These are phyloP conservation scores for Lodderomyces theae DNA, from an alignment of 1,139 yeast species.

Conservation along the genomic window DNA sequence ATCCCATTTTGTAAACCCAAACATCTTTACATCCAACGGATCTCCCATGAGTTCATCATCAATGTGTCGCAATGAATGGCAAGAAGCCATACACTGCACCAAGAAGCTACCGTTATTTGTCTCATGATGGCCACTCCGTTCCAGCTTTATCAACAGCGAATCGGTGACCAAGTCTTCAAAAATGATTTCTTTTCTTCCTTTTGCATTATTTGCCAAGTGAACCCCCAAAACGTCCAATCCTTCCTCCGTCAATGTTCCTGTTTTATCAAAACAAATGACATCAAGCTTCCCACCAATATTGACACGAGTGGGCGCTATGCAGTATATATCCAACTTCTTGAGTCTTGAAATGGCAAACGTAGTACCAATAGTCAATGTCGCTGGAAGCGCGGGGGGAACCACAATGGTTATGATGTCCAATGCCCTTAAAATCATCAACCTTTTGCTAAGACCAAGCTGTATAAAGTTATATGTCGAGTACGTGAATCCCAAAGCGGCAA, in stretches of 20 bases:
- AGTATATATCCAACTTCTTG: constrained; percentile 62
- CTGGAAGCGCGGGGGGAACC: constrained; percentile 98
- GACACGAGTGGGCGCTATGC: constrained; percentile 91
- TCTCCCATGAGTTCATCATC: constrained; percentile 87
- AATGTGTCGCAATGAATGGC: constrained; percentile 81
- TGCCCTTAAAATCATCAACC: constrained; percentile 78
- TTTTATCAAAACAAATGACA: constrained; percentile 88
- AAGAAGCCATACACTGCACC: constrained; percentile 65
- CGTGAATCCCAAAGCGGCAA: constrained; percentile 82
- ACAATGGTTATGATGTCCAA: constrained; percentile 93
- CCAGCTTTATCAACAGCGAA: constrained; percentile 18
- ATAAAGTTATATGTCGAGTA: constrained; percentile 83
- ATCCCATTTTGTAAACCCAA: constrained; percentile 78
- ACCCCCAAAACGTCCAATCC: constrained; percentile 92
- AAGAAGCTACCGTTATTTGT: constrained; percentile 34
- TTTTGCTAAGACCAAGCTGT: constrained; percentile 65
- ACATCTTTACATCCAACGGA: constrained; percentile 91
- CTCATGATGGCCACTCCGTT: constrained; percentile 18
- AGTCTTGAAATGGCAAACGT: constrained; percentile 83
- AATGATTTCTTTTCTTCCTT: constrained; percentile 48
- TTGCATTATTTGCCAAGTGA: constrained; percentile 56
- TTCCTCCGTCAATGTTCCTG: constrained; percentile 96
- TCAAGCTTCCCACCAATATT: constrained; percentile 94
- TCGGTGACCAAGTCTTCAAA: constrained; percentile 46
- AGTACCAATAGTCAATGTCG: constrained; percentile 93